Percentiles rank a stretch among this genome's conserved stretches.
Conservation (phyloP, 2,329 filamentous ascomycete species). For the Blumeria hordei region DNA sequence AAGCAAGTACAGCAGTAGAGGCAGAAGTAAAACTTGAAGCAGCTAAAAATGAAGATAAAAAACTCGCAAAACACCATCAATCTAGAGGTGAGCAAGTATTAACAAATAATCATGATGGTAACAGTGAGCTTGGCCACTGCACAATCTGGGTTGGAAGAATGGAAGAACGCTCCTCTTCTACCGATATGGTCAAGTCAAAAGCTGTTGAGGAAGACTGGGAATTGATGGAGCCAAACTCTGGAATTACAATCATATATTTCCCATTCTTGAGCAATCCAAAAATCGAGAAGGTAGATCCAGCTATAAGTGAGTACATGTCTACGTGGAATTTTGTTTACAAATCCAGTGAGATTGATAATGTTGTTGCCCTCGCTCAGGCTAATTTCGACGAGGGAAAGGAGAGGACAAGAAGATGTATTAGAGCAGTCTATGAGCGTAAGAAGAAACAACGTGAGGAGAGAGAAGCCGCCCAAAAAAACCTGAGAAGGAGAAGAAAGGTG, state of each 20-base stretch:
- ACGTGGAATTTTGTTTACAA: constrained; percentile 99
- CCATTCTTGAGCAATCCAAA: constrained; percentile 67
- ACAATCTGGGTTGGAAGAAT: constrained; percentile 86
- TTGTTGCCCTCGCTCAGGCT: constrained; percentile 56
- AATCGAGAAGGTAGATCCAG: constrained; percentile 61
- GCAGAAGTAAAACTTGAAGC: constrained; percentile 37
- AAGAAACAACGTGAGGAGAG: constrained; percentile 37
- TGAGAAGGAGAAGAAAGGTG: constrained; percentile 23
- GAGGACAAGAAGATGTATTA: constrained; percentile 52
- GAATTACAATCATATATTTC: constrained; percentile 75
- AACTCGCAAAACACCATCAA: constrained; percentile 15
- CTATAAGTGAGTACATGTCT: constrained; percentile 61
- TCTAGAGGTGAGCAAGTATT: constrained; percentile 6
- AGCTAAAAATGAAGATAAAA: constrained; percentile 26
- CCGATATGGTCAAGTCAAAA: constrained; percentile 25
- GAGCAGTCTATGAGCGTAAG: constrained; percentile 84
- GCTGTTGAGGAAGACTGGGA: constrained; percentile 38
- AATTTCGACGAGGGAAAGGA: constrained; percentile 72
- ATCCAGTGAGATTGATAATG: constrained; percentile 65
- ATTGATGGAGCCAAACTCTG: constrained; percentile 53
- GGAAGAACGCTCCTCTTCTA: constrained; percentile 37
- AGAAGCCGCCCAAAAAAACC: constrained; percentile 19
- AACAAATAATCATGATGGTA: constrained; percentile 15
- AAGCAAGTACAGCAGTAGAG: constrained; percentile 29
- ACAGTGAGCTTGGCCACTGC: constrained; percentile 56